Evolutionary conservation across 805 yeast species (phyloP).

Genomic region (Kluyveromyces starmeri): DNA sequence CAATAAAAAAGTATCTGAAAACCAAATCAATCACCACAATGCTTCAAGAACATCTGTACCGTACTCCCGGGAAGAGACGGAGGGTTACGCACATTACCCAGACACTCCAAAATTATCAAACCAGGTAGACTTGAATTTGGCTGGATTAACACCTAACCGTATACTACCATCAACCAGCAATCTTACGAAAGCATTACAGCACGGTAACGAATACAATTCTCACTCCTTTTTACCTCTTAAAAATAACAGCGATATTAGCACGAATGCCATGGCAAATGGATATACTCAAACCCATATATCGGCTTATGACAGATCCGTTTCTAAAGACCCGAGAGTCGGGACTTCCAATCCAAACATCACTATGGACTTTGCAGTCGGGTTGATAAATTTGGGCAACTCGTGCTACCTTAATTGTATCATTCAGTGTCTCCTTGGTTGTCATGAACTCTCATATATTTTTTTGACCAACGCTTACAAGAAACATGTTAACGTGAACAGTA

Average conservation of each 20-base stretch:
- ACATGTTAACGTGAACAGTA: constrained; percentile 64
- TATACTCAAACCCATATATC: background rate
- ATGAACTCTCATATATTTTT: constrained; percentile 55
- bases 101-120: constrained; percentile 15
- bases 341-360: constrained; percentile 10
- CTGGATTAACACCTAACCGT: constrained; percentile 1
- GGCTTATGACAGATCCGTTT: background rate
- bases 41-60: too few species aligned
- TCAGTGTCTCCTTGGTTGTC: constrained; percentile 78
- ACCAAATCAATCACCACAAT: background rate
- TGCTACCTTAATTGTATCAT: constrained; percentile 87
- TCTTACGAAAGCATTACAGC: constrained; percentile 3
- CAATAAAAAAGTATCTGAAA: background rate
- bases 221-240: too few species aligned
- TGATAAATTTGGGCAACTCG: constrained; percentile 77
- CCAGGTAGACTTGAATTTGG: background rate
- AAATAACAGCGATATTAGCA: background rate
- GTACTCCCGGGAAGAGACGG: too few species aligned
- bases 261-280: background rate
- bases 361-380: constrained; percentile 51
- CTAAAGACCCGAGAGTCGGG: too few species aligned
- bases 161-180: constrained; percentile 4
- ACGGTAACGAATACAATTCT: constrained; percentile 5
- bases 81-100: constrained; percentile 18
- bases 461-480: constrained; percentile 49